These are phyloP conservation scores for Samsoniella hepiali DNA, from an alignment of 2,329 filamentous ascomycete genomes.

Conservation along the genomic window DNA sequence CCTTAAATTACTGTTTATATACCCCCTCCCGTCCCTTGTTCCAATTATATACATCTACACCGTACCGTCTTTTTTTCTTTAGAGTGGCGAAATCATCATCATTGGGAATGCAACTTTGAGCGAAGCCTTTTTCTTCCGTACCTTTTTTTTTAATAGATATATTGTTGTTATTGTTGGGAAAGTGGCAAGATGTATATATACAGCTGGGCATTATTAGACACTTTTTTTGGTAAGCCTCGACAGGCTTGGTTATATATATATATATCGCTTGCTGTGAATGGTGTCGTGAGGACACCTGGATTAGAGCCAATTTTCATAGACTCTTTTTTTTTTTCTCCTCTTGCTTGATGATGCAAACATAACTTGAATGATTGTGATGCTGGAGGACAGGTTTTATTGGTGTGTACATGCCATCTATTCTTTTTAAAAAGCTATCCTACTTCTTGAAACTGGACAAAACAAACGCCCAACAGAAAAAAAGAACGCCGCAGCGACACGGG, in stretches of 20 bases:
- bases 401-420: too few species aligned
- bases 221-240: not conserved
- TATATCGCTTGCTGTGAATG: not conserved
- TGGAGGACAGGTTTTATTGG: too few species aligned
- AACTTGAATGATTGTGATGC: too few species aligned
- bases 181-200: not conserved
- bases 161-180: not conserved
- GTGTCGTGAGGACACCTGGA: not conserved
- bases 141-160: not conserved
- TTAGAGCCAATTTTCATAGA: not conserved
- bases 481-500: not conserved
- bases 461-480: not conserved
- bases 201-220: not conserved
- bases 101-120: slow-evolving; percentile 1
- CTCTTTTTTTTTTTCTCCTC: not conserved
- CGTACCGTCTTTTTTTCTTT: not conserved
- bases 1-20: not conserved
- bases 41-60: not conserved
- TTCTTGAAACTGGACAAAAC: too few species aligned
- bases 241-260: not conserved
- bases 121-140: not conserved
- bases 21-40: not conserved
- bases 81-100: slow-evolving; percentile 1
- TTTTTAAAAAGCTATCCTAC: too few species aligned
- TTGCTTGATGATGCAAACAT: too few species aligned